These are phyloP conservation scores for Rubia balearica DNA, from an alignment of 305 asterid genomes.

Conservation along the genomic window DNA sequence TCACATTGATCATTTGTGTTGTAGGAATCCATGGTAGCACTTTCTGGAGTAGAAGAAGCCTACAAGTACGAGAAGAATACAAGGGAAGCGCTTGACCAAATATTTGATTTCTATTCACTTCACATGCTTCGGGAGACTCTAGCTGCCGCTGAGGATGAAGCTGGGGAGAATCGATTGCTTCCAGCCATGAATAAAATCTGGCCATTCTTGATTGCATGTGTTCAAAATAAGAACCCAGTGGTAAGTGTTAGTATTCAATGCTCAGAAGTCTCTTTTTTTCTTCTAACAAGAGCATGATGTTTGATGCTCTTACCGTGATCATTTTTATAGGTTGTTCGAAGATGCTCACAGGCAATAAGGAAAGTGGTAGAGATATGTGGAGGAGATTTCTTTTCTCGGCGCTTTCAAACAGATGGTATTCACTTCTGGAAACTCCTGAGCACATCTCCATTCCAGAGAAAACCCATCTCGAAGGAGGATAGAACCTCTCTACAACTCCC, in stretches of 20 bases:
- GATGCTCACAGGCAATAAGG: slow-evolving; percentile 54
- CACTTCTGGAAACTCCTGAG: slow-evolving; percentile 79
- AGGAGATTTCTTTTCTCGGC: slow-evolving; percentile 94
- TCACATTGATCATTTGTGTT: slow-evolving; percentile 14
- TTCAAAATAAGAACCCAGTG: slow-evolving; percentile 68
- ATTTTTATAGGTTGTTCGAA: slow-evolving; percentile 51
- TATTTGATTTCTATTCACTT: slow-evolving; percentile 39
- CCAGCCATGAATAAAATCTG: slow-evolving; percentile 93
- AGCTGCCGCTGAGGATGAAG: slow-evolving; percentile 66
- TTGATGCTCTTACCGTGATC: slow-evolving; percentile 8
- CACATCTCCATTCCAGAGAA: slow-evolving; percentile 75
- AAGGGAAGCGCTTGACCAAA: slow-evolving; percentile 53
- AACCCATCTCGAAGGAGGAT: slow-evolving; percentile 38
- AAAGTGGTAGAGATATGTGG: slow-evolving; percentile 66
- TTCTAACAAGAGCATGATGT: not conserved
- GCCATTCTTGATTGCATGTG: slow-evolving; percentile 81
- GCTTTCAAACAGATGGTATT: slow-evolving; percentile 66
- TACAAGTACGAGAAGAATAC: slow-evolving; percentile 67
- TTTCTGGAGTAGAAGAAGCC: slow-evolving; percentile 81
- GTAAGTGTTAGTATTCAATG: slow-evolving; percentile 34
- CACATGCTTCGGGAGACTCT: slow-evolving; percentile 58
- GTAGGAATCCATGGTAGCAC: slow-evolving; percentile 65
- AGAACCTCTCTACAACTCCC: slow-evolving; percentile 60
- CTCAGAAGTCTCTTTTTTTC: not conserved
- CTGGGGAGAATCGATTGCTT: slow-evolving; percentile 71